Evolutionary conservation across 1,284 basidiomycete genomes (phyloP).

Genomic region (Microbotryomycetes sp.): DNA sequence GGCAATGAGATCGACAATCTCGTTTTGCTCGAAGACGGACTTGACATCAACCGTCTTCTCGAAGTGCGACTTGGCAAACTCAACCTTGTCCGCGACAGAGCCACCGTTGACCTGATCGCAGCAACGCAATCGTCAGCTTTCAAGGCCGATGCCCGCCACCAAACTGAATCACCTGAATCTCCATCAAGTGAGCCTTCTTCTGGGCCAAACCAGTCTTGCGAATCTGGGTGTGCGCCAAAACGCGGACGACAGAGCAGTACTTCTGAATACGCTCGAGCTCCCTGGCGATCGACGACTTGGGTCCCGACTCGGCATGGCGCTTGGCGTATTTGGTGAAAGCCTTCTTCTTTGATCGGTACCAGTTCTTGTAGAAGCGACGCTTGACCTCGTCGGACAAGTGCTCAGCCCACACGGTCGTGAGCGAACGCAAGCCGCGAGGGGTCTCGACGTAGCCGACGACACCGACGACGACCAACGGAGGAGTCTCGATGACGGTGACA

Average conservation of each 20-base stretch:
- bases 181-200: conserved; percentile 99
- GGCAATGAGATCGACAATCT: conserved; percentile 93
- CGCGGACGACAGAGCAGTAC: conserved; percentile 99
- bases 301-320: conserved; percentile 94
- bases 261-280: conserved; percentile 99
- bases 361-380: conserved; percentile 90
- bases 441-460: conserved; percentile 99
- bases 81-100: conserved; percentile 93
- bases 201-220: conserved; percentile 95
- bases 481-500: conserved; percentile 92
- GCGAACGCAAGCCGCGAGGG: conserved; percentile 89
- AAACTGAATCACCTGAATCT: conserved; percentile 63
- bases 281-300: conserved; percentile 75
- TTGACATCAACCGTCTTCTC: conserved; percentile 90
- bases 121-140: background rate
- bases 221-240: conserved; percentile 94
- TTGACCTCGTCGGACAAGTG: conserved; percentile 76
- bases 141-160: background rate
- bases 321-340: conserved; percentile 97
- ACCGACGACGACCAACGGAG: conserved; percentile 94
- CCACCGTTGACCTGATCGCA: conserved; percentile 74
- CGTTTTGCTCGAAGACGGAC: conserved; percentile 90
- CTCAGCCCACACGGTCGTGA: conserved; percentile 61
- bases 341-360: conserved; percentile 99
- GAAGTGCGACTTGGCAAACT: conserved; percentile 89